Conservation (phyloP, 169 alveolate genomes). For the Babesia sp. region DNA sequence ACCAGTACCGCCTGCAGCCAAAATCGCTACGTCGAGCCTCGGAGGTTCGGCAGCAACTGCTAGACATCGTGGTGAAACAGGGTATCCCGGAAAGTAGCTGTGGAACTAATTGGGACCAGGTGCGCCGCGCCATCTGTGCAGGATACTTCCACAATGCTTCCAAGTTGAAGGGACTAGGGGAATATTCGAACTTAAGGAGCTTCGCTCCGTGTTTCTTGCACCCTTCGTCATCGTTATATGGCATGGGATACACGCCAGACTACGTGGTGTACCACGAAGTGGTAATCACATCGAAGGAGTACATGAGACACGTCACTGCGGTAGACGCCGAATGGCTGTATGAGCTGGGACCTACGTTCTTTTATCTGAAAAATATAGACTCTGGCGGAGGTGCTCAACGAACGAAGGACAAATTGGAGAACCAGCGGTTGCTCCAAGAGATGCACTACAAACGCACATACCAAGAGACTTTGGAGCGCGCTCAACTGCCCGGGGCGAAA, state of each 20-base stretch:
- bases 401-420: slow-evolving; percentile 62
- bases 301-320: slow-evolving; percentile 96
- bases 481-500: slow-evolving; percentile 24
- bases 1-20: slow-evolving; percentile 69
- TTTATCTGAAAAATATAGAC: slow-evolving; percentile 74
- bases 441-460: slow-evolving; percentile 44
- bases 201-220: slow-evolving; percentile 97
- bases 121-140: slow-evolving; percentile 95
- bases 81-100: slow-evolving; percentile 68
- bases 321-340: slow-evolving; percentile 99
- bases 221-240: slow-evolving; percentile 97
- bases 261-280: slow-evolving; percentile 99
- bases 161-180: slow-evolving; percentile 97
- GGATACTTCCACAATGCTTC: slow-evolving; percentile 99
- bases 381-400: slow-evolving; percentile 57
- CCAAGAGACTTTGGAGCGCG: slow-evolving; percentile 23
- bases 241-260: slow-evolving; percentile 98
- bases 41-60: slow-evolving; percentile 87
- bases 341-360: slow-evolving; percentile 84
- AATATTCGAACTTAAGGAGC: slow-evolving; percentile 96
- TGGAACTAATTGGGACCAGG: slow-evolving; percentile 89
- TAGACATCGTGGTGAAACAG: slow-evolving; percentile 87
- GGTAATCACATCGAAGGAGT: slow-evolving; percentile 97
- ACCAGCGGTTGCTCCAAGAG: slow-evolving; percentile 61
- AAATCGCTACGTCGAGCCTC: slow-evolving; percentile 77